These are phyloP conservation scores for Arctium lappa DNA, from an alignment of 129 eudicot species.

Conservation along the genomic window DNA sequence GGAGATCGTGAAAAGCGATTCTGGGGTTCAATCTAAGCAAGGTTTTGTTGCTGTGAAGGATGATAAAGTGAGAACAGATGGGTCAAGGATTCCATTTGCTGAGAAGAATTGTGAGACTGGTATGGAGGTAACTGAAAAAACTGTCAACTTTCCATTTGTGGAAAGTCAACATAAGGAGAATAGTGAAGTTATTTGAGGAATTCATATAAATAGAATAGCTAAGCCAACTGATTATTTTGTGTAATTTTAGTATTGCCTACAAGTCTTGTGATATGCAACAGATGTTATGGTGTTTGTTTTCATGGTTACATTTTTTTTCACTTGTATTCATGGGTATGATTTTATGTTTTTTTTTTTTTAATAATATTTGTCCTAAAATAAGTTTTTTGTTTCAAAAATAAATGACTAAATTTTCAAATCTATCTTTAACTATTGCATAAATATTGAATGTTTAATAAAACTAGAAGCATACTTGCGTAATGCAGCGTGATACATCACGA, in stretches of 20 bases:
- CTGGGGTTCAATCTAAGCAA: neutral
- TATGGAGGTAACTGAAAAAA: conserved; percentile 18
- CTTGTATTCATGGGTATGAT: neutral
- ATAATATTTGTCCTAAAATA: too few relatives aligned
- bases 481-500: too few relatives aligned
- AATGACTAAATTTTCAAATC: neutral
- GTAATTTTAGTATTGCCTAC: neutral
- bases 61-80: conserved; percentile 11
- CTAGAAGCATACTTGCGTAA: too few relatives aligned
- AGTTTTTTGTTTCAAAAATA: neutral
- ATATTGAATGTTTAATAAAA: too few relatives aligned
- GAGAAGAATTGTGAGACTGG: conserved; percentile 11
- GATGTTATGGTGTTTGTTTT: conserved; percentile 8
- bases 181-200: conserved; percentile 18
- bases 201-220: neutral
- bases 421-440: neutral
- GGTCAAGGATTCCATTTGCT: conserved; percentile 28
- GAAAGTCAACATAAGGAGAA: conserved; percentile 23
- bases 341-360: neutral
- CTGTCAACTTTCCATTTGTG: conserved; percentile 14
- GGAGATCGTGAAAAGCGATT: neutral
- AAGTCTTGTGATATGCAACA: neutral
- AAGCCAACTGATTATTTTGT: conserved; percentile 9
- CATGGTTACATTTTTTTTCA: neutral
- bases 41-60: conserved; percentile 1